Evolutionary conservation across 2,329 filamentous ascomycete genomes (phyloP), one percentile per base, ranked within the genome.

Genomic region (Fusarium falciforme): DNA sequence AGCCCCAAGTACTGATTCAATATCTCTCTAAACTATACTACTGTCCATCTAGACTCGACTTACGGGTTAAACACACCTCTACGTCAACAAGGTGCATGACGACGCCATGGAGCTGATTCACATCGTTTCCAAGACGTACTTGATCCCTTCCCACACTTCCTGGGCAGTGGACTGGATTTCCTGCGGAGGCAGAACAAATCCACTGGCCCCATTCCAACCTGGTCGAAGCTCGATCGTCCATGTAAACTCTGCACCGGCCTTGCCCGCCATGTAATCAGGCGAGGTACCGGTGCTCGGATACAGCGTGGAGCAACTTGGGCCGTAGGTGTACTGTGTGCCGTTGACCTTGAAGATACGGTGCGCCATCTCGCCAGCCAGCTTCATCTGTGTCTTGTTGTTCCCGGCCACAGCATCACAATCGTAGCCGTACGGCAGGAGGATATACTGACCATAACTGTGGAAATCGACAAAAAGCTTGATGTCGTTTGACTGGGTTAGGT

Each of bases 381-480:
- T 79, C 69, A 86, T 82, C 70, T 89, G 85, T 66, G 86, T 82
- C 10, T 83, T 78, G 68, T 88, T 82, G 68, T 89, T 87, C 61
- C 83, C 79, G 12, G 87, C 79, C 17, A 82, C 78, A 20, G 79
- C 83, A 36, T 80, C 82, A 84, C 89, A 91, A 6, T 86, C 87
- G 81, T 90, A 91, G 42, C 90, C 90, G 77, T 91, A 92, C 5
- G 88, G 83, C 73, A 74, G 84, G 72, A 89, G 85, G 68, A 91
- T 86, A 57, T 89, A 83, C 67, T 92, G 90, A 10, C 86, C 87
- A 81, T 91, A 93, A 1, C 89, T 86, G 82, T 93, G 91, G 76
- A 88, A 89, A 81, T 93, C 91, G 74, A 93, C 88, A 80, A 88
- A 93, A 2, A 92, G 83, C 76, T 89, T 87, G 61, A 92, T 82